Evolutionary conservation across 805 yeast species (phyloP).

Genomic region (Starmera dryadoides): DNA sequence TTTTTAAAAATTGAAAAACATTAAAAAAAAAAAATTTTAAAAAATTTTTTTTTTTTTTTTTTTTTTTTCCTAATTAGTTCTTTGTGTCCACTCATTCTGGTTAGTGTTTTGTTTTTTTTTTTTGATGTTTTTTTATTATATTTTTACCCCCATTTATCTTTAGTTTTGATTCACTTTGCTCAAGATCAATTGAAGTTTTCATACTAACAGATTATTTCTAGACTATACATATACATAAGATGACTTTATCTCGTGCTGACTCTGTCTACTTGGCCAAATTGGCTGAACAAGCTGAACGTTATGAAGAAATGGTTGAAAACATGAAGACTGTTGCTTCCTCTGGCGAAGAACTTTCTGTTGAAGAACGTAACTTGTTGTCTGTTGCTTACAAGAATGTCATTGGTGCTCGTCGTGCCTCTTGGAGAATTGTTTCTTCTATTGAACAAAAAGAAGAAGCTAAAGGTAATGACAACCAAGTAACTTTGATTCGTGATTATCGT

Average conservation of each 20-base stretch:
- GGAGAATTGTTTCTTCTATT: slow-evolving; percentile 97
- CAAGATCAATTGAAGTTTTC: too few relatives aligned
- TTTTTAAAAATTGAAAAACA: too few relatives aligned
- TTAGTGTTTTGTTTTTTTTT: too few relatives aligned
- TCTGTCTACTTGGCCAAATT: slow-evolving; percentile 96
- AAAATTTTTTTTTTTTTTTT: too few relatives aligned
- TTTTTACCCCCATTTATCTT: too few relatives aligned
- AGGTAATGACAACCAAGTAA: slow-evolving; percentile 87
- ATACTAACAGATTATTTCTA: too few relatives aligned
- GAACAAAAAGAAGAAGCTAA: slow-evolving; percentile 98
- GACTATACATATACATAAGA: slow-evolving; percentile 21
- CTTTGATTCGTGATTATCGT: slow-evolving; percentile 89
- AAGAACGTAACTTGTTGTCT: slow-evolving; percentile 93
- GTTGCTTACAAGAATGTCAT: slow-evolving; percentile 98
- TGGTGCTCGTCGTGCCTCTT: slow-evolving; percentile 98
- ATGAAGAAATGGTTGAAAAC: slow-evolving; percentile 98
- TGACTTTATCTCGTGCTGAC: slow-evolving; percentile 92
- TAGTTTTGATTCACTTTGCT: too few relatives aligned
- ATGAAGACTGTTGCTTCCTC: slow-evolving; percentile 97
- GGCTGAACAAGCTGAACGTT: slow-evolving; percentile 99
- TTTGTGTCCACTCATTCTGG: too few relatives aligned
- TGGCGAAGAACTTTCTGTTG: slow-evolving; percentile 92
- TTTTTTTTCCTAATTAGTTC: too few relatives aligned
- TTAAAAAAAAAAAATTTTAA: too few relatives aligned
- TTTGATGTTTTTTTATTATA: too few relatives aligned